These are phyloP conservation scores for Beauveria rudraprayagi DNA, from an alignment of 2,329 filamentous ascomycete species.

Conservation along the genomic window DNA sequence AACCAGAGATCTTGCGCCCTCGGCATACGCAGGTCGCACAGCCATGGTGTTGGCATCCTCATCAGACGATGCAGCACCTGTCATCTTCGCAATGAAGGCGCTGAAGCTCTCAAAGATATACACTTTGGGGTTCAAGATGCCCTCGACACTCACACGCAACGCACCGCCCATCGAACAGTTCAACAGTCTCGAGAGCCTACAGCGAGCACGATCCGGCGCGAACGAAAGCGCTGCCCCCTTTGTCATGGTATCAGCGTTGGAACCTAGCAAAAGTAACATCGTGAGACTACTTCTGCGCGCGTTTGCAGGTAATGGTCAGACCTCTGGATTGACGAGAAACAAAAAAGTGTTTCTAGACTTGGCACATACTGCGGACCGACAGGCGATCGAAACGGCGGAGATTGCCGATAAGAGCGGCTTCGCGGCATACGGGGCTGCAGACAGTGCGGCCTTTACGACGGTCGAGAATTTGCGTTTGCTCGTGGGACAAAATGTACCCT, in stretches of 20 bases:
- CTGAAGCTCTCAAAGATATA: constrained; percentile 72
- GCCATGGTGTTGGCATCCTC: constrained; percentile 68
- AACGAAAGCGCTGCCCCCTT: constrained; percentile 55
- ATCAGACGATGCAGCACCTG: constrained; percentile 67
- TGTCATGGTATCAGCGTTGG: constrained; percentile 70
- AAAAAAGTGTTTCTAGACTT: constrained; percentile 74
- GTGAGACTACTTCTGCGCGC: constrained; percentile 71
- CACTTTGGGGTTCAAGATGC: constrained; percentile 70
- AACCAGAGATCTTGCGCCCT: constrained; percentile 73
- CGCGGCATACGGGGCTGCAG: constrained; percentile 69
- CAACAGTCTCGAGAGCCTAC: constrained; percentile 60
- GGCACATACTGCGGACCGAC: constrained; percentile 47
- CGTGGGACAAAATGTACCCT: constrained; percentile 79
- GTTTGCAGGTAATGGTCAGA: constrained; percentile 41
- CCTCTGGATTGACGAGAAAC: constrained; percentile 28
- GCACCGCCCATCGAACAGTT: constrained; percentile 67
- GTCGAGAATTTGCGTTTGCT: constrained; percentile 72
- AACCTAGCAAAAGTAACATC: constrained; percentile 68
- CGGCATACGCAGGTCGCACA: constrained; percentile 67
- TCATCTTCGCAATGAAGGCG: constrained; percentile 70
- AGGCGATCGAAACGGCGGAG: constrained; percentile 57
- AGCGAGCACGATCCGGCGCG: constrained; percentile 41
- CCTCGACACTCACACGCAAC: constrained; percentile 52
- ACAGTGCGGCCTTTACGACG: constrained; percentile 76
- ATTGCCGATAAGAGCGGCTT: constrained; percentile 70